These are phyloP conservation scores for Naganishia onofrii DNA, from an alignment of 768 basidiomycete species.

Conservation along the genomic window DNA sequence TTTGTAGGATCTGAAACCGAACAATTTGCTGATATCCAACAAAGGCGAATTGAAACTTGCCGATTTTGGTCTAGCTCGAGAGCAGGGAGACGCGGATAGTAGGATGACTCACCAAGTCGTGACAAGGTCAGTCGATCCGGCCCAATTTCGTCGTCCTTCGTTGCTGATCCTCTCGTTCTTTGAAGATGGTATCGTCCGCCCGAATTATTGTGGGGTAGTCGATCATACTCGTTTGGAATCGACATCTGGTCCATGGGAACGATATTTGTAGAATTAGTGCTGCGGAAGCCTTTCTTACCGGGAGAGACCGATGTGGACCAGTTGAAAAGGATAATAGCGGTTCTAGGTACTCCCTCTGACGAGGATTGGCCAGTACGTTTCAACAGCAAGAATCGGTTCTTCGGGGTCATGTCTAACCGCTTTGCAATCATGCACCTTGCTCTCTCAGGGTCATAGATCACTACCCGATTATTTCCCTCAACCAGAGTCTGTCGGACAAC, in stretches of 20 bases:
- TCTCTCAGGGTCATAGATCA: conserved; percentile 66
- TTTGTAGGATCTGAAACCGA: conserved; percentile 89
- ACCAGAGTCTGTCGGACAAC: conserved; percentile 71
- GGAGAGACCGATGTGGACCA: conserved; percentile 98
- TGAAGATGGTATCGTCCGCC: conserved; percentile 95
- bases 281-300: conserved; percentile 89
- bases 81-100: conserved; percentile 89
- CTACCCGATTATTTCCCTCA: conserved; percentile 81
- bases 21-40: conserved; percentile 89
- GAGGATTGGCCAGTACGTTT: conserved; percentile 84
- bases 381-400: background rate
- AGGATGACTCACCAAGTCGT: conserved; percentile 99
- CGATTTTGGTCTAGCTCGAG: conserved; percentile 96
- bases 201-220: conserved; percentile 83
- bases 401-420: background rate
- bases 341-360: conserved; percentile 92
- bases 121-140: conserved; percentile 68
- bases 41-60: conserved; percentile 93
- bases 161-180: background rate
- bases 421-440: background rate
- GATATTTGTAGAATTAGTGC: conserved; percentile 95
- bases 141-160: background rate
- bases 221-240: conserved; percentile 86
- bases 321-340: conserved; percentile 86
- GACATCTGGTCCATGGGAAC: conserved; percentile 98